phyloP scores from a whole-genome alignment of 257 asterid genomes.

The Gardenia jasminoides region DNA sequence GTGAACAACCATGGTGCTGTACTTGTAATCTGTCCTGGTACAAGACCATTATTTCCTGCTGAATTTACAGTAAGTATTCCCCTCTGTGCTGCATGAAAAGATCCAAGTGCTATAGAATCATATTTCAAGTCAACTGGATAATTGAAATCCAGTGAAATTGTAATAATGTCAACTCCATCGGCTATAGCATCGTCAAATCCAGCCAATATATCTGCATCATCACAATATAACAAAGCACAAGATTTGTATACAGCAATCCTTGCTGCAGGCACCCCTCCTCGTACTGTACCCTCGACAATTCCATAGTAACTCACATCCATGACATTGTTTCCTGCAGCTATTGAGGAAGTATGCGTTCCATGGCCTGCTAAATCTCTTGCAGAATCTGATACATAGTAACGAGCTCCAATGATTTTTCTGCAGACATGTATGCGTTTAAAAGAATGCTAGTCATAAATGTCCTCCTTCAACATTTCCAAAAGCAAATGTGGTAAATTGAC shows the following conservation, averaged over 20 bases:
- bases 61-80: constrained; percentile 28
- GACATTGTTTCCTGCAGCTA: constrained; percentile 4
- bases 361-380: not conserved
- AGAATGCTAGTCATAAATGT: too few relatives aligned
- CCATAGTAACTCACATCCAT: not conserved
- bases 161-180: constrained; percentile 15
- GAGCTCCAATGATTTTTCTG: constrained; percentile 16
- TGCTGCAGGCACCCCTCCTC: constrained; percentile 8
- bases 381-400: not conserved
- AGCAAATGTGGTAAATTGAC: too few relatives aligned
- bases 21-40: constrained; percentile 1
- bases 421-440: not conserved
- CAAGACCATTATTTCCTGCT: constrained; percentile 22
- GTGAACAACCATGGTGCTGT: constrained; percentile 29
- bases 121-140: not conserved
- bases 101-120: constrained; percentile 9
- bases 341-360: constrained; percentile 14
- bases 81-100: constrained; percentile 10
- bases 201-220: not conserved
- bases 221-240: not conserved
- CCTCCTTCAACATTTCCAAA: too few relatives aligned
- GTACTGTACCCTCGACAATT: constrained; percentile 2
- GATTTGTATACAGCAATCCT: constrained; percentile 8
- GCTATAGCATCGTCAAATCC: constrained; percentile 15
- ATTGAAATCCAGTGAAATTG: not conserved